phyloP scores from a whole-genome alignment of 495 filamentous ascomycete species.

The Chaetomidium leptoderma region DNA sequence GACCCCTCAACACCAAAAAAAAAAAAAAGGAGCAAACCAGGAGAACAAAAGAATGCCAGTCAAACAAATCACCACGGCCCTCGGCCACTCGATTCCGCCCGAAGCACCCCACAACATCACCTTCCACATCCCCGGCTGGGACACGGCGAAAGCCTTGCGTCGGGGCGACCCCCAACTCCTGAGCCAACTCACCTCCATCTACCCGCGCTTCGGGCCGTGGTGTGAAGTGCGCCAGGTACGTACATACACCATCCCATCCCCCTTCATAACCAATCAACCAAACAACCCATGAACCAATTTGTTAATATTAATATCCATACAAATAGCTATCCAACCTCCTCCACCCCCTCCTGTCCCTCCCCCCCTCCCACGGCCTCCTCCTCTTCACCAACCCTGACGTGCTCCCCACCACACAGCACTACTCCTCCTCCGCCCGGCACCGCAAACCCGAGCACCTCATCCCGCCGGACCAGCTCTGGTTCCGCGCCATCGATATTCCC shows the following conservation, averaged over 20 bases:
- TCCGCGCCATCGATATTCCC: slow-evolving; percentile 34
- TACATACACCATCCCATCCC: neutral
- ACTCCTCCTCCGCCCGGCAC: slow-evolving; percentile 25
- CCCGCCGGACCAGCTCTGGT: slow-evolving; percentile 26
- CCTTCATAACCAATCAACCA: no score
- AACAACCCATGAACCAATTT: neutral
- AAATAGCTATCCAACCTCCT: slow-evolving; percentile 32
- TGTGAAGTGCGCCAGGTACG: slow-evolving; percentile 25
- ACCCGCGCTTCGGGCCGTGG: slow-evolving; percentile 42
- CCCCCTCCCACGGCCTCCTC: slow-evolving; percentile 26
- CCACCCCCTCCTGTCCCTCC: slow-evolving; percentile 23
- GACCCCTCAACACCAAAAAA: neutral
- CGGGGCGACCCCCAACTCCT: slow-evolving; percentile 33
- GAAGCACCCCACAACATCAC: slow-evolving; percentile 41
- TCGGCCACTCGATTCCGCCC: slow-evolving; percentile 41
- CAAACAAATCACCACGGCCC: slow-evolving; percentile 32
- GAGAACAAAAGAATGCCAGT: no score
- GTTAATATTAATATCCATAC: neutral
- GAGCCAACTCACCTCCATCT: slow-evolving; percentile 32
- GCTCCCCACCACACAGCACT: slow-evolving; percentile 21
- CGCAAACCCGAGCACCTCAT: slow-evolving; percentile 17
- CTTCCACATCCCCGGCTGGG: slow-evolving; percentile 36
- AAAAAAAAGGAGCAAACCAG: slow-evolving; percentile 1
- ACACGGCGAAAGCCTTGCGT: slow-evolving; percentile 26
- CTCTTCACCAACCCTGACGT: slow-evolving; percentile 27